Conservation (phyloP, 768 basidiomycete species). For the Hygrophoropsis aurantiaca region DNA sequence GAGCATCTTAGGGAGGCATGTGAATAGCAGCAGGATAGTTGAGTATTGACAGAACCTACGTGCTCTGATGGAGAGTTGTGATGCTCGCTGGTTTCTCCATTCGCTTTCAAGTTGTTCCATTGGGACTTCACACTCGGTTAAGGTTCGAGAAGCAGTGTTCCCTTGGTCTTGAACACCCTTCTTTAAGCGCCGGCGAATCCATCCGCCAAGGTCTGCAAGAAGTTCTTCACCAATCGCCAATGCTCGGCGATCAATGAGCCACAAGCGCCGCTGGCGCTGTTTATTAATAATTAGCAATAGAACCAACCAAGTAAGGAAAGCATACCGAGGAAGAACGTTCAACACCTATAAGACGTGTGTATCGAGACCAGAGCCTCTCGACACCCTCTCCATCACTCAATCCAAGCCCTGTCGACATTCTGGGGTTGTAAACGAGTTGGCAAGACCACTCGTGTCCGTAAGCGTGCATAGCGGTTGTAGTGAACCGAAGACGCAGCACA, state of each 20-base stretch:
- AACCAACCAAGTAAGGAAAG: too few relatives aligned
- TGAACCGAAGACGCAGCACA: conserved; percentile 21
- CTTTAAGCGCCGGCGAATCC: conserved; percentile 23
- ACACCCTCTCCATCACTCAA: conserved; percentile 10
- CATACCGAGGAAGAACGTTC: too few relatives aligned
- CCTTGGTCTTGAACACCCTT: conserved; percentile 14
- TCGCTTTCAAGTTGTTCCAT: not conserved
- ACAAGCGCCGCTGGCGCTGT: conserved; percentile 28
- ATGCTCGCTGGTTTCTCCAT: not conserved
- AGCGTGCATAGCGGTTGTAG: conserved; percentile 38
- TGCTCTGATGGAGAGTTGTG: conserved; percentile 8
- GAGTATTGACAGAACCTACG: not conserved
- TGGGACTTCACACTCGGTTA: not conserved
- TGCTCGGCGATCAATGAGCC: conserved; percentile 34
- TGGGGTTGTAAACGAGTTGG: conserved; percentile 5
- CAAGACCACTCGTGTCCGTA: conserved; percentile 38
- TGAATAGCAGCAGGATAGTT: too few relatives aligned
- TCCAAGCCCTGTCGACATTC: conserved; percentile 1
- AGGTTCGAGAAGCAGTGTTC: not conserved
- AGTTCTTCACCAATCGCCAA: conserved; percentile 23
- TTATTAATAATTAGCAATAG: too few relatives aligned
- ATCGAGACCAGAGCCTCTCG: not conserved
- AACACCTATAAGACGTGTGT: too few relatives aligned
- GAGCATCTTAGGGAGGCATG: conserved; percentile 20
- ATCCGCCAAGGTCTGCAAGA: conserved; percentile 30